Evolutionary conservation across 2,329 filamentous ascomycete genomes (phyloP), one percentile per base, ranked within the genome.

Genomic region (Rutstroemia sp.): DNA sequence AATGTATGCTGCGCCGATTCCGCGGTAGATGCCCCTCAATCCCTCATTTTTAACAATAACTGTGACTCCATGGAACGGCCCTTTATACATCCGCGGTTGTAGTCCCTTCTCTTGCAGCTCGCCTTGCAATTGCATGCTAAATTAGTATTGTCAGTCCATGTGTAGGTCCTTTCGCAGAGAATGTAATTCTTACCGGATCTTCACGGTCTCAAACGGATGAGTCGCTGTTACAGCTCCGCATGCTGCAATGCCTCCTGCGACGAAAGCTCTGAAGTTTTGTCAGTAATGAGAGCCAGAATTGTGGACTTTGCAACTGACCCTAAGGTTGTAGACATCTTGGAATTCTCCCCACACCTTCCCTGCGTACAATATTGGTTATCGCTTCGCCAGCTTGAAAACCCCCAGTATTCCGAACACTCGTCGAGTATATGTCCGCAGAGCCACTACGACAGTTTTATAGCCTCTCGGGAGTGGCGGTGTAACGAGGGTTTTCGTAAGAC

Each of bases 121-220:
- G 72, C 94, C 94, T 73, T 99, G 94, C 55, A 99, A 74, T 76
- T 99, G 94, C 81, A 99, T 84, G 68, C 90, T 92, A 71, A 44
- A 42, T 5, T 25, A 25, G 19, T n/a, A 7, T 16, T 37, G 42
- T 66, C 49, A 64, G 60, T 45, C 17, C 30, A n/a, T 51, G 21
- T 14, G 39, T n/a, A 9, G 42, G 42, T 39, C 21, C 27, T 27
- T 44, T 46, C 49, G 27, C n/a, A 17, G 16, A 49, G 30, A 48
- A 25, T 53, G 42, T 30, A 44, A 19, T 48, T 55, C 78, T 70
- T 78, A 92, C 87, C 92, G 88, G 70, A 97, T 97, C 82, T 99
- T 99, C 71, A 99, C 91, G 12, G 92, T 97, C 75, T 99, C 94
- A 76, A 97, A 97, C 57, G 92, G 92, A 74, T 99, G 94, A 51